Percentiles rank a stretch among this genome's conserved stretches.
These are phyloP conservation scores for Prunella vulgaris DNA, from an alignment of 257 asterid species.

Conservation along the genomic window DNA sequence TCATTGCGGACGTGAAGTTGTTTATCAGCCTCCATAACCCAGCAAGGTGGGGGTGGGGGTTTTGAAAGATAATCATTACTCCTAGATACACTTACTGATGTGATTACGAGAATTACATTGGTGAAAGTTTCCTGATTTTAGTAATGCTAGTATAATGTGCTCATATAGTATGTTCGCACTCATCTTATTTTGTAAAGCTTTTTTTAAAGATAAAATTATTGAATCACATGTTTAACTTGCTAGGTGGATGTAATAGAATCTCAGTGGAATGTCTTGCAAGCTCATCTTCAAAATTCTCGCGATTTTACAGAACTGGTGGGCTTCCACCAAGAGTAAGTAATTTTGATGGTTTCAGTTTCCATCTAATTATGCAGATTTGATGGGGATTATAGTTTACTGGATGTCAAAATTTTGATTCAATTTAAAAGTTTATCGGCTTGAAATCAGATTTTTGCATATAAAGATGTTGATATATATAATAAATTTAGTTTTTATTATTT, in stretches of 20 bases:
- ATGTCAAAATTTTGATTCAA: background rate
- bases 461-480: too few relatives aligned
- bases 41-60: too few relatives aligned
- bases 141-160: too few relatives aligned
- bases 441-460: too few relatives aligned
- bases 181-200: background rate
- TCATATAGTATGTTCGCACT: background rate
- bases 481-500: too few relatives aligned
- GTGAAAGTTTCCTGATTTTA: too few relatives aligned
- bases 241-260: constrained; percentile 99
- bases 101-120: too few relatives aligned
- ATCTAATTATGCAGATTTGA: background rate
- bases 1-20: too few relatives aligned
- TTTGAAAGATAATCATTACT: too few relatives aligned
- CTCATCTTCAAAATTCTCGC: constrained; percentile 80
- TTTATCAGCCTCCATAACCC: too few relatives aligned
- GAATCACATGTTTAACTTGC: constrained; percentile 24
- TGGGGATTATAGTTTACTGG: constrained; percentile 1
- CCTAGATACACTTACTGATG: too few relatives aligned
- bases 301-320: constrained; percentile 93
- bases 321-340: constrained; percentile 94
- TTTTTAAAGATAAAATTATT: constrained; percentile 19
- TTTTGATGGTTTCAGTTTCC: constrained; percentile 1
- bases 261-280: constrained; percentile 95
- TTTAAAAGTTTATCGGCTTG: background rate